These are phyloP conservation scores for Saccharomyces hybrid DNA, from an alignment of 1,139 yeast species.

Conservation along the genomic window DNA sequence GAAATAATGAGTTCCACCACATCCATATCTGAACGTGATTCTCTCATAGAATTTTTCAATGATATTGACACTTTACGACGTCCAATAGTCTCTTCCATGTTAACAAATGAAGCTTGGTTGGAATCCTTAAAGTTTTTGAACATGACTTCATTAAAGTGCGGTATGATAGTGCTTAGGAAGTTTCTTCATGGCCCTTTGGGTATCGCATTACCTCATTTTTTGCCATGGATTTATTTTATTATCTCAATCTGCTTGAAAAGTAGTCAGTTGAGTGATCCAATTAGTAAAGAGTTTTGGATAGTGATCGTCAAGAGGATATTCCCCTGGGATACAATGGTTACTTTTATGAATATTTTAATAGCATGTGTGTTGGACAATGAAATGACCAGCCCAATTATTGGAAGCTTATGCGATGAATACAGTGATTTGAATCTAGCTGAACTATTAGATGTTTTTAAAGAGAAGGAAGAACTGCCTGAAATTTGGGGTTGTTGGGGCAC, in stretches of 20 bases:
- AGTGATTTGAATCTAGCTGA: conserved; percentile 21
- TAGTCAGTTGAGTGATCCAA: conserved; percentile 28
- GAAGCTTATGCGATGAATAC: conserved; percentile 18
- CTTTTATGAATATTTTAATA: conserved; percentile 47
- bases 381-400: conserved; percentile 14
- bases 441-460: conserved; percentile 41
- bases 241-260: conserved; percentile 56
- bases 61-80: conserved; percentile 26
- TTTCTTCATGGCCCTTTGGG: conserved; percentile 64
- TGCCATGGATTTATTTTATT: conserved; percentile 66
- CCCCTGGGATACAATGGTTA: conserved; percentile 62
- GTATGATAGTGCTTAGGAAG: conserved; percentile 56
- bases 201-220: conserved; percentile 60
- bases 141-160: conserved; percentile 57
- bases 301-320: conserved; percentile 44
- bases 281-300: conserved; percentile 38
- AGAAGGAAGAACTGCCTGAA: conserved; percentile 59
- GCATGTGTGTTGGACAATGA: conserved; percentile 25
- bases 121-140: conserved; percentile 48
- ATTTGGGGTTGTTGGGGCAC: conserved; percentile 86
- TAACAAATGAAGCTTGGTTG: conserved; percentile 47
- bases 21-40: neutral
- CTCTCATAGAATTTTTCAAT: conserved; percentile 16
- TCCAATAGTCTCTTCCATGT: conserved; percentile 22
- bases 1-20: neutral